Evolutionary conservation across 225 moss, liverwort and hornwort genomes (phyloP), one percentile per base, ranked within the genome.

Genomic region (Marchantia paleacea): DNA sequence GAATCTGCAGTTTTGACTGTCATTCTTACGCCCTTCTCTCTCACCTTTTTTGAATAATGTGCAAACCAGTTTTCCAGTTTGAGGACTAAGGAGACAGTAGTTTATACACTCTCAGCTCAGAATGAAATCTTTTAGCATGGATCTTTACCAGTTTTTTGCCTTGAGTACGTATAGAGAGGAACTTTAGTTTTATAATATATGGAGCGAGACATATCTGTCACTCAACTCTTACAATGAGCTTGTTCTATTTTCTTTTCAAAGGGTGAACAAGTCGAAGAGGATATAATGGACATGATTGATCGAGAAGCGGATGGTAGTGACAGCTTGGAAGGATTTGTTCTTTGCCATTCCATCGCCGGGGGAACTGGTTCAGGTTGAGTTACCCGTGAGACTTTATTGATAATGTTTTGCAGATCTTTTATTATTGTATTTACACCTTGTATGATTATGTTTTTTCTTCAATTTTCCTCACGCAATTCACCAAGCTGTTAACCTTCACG

Each of bases 221-320:
- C 14, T 7, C 29, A 57, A 31, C 55, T 10, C 52, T 51, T 50
- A 8, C 52, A 1, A 16, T 75, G 15, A 14, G 58, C 20, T 58
- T 58, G 18, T 55, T 26, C 0, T 51, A 26, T 22, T 6, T 29
- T 15, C 8, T 55, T n/a, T n/a, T 15, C 0, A 8, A 30, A 99
- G 99, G 95, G 99, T 81, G 99, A 99, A 82, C 99, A 99, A 91
- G 99, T 99, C 66, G 95, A 99, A 84, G 99, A 99, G 83, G 99
- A 99, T 75, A 99, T 99, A 14, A 99, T 99, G 99, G 95, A 99
- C 83, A 99, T 99, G 99, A 99, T 99, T 82, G 99, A 99, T 83
- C 91, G 95, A 79, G 95, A 99, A 87, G 99, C 95, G 4, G 99
- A 99, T 90, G 99, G 99, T 31, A 95, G 95, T 84, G 95, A 99